Evolutionary conservation across 306 rosid species (phyloP).

Genomic region (Myrica gale): DNA sequence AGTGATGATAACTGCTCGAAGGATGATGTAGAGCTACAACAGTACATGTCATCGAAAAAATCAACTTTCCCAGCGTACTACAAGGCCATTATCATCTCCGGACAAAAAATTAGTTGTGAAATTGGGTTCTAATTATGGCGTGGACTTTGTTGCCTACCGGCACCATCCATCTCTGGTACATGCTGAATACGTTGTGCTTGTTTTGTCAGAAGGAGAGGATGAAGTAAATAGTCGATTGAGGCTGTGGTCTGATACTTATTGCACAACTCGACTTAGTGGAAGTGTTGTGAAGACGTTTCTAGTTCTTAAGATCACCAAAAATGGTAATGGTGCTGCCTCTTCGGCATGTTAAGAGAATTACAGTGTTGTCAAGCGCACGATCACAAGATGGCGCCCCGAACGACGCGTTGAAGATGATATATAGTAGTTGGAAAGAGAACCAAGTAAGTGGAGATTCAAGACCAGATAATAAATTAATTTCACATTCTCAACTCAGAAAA

Average conservation of each 20-base stretch:
- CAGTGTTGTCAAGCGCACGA: constrained; percentile 42
- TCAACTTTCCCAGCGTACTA: constrained; percentile 50
- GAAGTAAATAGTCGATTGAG: constrained; percentile 48
- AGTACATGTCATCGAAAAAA: constrained; percentile 48
- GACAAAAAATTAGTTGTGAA: constrained; percentile 67
- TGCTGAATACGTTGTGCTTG: constrained; percentile 76
- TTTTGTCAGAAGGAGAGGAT: constrained; percentile 41
- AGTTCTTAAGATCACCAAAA: constrained; percentile 42
- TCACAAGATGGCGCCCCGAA: constrained; percentile 65
- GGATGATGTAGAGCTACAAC: constrained; percentile 53
- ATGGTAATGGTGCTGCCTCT: constrained; percentile 37
- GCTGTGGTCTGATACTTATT: constrained; percentile 74
- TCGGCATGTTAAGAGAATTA: constrained; percentile 39
- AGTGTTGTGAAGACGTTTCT: constrained; percentile 67
- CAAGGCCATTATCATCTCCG: constrained; percentile 71
- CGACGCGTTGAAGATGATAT: constrained; percentile 49
- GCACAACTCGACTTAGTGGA: constrained; percentile 60
- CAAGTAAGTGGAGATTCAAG: neutral
- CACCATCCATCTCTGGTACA: constrained; percentile 73
- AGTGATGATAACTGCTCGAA: constrained; percentile 22
- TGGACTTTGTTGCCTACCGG: constrained; percentile 65
- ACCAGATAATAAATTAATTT: neutral
- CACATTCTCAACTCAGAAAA: neutral
- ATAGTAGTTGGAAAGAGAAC: constrained; percentile 9
- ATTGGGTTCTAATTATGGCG: constrained; percentile 69